A percentile compares a stretch with the other conserved stretches of the same genome.
Evolutionary conservation across 2,329 filamentous ascomycete species (phyloP).

Genomic region (Metarhizium anisopliae): DNA sequence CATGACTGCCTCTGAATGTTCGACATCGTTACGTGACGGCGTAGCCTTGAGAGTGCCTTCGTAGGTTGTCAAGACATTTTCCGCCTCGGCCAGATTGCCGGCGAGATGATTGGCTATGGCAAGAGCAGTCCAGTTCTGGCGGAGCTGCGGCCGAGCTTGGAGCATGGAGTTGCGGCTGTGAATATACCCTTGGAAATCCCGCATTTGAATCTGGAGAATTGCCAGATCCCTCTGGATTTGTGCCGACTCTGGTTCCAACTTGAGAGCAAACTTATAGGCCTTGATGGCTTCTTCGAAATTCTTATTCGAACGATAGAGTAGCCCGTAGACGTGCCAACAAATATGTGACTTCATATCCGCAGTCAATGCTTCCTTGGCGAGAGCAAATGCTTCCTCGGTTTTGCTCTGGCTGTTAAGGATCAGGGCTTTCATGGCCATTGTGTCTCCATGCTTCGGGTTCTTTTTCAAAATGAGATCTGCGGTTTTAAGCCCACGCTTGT

Average conservation of each 20-base stretch:
- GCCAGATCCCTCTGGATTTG: constrained; percentile 94
- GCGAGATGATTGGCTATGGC: constrained; percentile 86
- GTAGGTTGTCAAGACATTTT: constrained; percentile 84
- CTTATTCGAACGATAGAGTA: constrained; percentile 87
- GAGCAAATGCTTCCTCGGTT: constrained; percentile 83
- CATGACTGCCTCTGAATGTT: constrained; percentile 86
- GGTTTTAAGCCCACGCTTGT: constrained; percentile 87
- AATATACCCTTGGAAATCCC: constrained; percentile 89
- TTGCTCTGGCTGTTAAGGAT: constrained; percentile 91
- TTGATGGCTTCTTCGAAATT: constrained; percentile 99
- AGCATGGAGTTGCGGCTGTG: constrained; percentile 85
- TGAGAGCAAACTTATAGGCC: constrained; percentile 93
- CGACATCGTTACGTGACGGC: constrained; percentile 69
- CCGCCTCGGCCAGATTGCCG: constrained; percentile 78
- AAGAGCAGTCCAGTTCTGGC: constrained; percentile 96
- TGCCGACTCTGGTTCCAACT: constrained; percentile 83
- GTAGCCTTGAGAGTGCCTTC: constrained; percentile 84
- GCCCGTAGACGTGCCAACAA: constrained; percentile 97
- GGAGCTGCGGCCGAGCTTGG: constrained; percentile 67
- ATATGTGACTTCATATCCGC: constrained; percentile 99
- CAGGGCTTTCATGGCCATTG: constrained; percentile 96
- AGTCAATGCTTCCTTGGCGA: constrained; percentile 85
- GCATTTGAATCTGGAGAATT: constrained; percentile 89
- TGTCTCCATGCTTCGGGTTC: constrained; percentile 92
- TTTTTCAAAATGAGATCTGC: constrained; percentile 96